phyloP scores from a whole-genome alignment of 805 yeast species.

The Metschnikowia bowlesiae region DNA sequence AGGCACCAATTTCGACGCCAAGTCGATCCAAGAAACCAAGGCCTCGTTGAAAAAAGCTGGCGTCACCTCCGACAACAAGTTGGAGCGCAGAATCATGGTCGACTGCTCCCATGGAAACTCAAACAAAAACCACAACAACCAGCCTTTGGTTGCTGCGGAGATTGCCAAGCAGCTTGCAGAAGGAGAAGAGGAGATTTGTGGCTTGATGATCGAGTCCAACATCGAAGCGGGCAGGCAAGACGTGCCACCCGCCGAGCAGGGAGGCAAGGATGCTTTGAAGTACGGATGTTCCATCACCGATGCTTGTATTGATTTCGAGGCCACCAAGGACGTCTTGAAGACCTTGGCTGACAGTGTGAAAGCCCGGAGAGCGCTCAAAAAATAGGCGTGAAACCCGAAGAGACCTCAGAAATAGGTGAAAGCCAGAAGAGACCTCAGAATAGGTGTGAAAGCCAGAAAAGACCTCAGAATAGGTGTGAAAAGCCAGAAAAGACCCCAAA shows the following conservation, averaged over 20 bases:
- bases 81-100: slow-evolving; percentile 66
- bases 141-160: slow-evolving; percentile 81
- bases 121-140: slow-evolving; percentile 88
- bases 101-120: slow-evolving; percentile 99
- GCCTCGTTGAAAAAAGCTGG: slow-evolving; percentile 47
- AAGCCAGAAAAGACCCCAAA: background rate
- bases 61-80: slow-evolving; percentile 43
- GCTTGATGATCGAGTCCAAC: slow-evolving; percentile 94
- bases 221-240: slow-evolving; percentile 88
- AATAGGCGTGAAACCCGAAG: background rate
- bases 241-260: slow-evolving; percentile 53
- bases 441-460: background rate
- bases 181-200: slow-evolving; percentile 80
- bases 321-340: slow-evolving; percentile 75
- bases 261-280: slow-evolving; percentile 54
- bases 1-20: slow-evolving; percentile 88
- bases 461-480: background rate
- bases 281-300: slow-evolving; percentile 97
- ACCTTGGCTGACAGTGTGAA: slow-evolving; percentile 80
- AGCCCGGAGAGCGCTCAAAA: slow-evolving; percentile 55
- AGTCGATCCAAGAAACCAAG: slow-evolving; percentile 72
- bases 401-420: background rate
- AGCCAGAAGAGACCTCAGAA: background rate
- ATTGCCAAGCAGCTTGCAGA: slow-evolving; percentile 77
- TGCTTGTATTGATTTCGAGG: slow-evolving; percentile 91